phyloP scores from a whole-genome alignment of 305 asterid species.

The Petunia hybrid region DNA sequence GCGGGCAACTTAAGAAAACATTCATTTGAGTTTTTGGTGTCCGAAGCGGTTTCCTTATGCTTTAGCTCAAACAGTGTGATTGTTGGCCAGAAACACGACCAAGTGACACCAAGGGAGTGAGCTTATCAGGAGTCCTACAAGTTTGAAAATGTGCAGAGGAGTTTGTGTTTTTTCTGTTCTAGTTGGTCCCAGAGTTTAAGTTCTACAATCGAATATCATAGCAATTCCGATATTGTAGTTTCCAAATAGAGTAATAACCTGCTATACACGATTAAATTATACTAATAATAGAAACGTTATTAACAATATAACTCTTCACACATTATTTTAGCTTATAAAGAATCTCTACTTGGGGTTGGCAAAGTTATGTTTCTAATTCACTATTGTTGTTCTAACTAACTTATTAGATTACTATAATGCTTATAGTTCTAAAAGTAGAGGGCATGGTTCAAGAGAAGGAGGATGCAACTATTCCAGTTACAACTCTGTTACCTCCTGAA shows the following conservation, averaged over 20 bases:
- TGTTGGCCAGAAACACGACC: neutral
- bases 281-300: too few species aligned
- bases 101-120: neutral
- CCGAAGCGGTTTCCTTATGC: neutral
- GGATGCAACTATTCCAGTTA: conserved; percentile 50
- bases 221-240: neutral
- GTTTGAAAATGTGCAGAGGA: neutral
- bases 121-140: neutral
- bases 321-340: neutral
- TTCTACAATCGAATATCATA: neutral
- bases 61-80: neutral
- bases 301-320: neutral
- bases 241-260: neutral
- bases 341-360: neutral
- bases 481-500: conserved; percentile 64
- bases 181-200: neutral
- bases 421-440: conserved; percentile 31
- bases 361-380: neutral
- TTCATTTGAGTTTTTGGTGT: neutral
- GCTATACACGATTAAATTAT: neutral
- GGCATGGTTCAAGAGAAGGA: conserved; percentile 56
- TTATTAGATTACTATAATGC: too few species aligned
- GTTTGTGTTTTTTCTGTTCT: neutral
- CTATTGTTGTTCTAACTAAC: neutral
- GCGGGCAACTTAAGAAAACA: neutral